phyloP scores from a whole-genome alignment of 106 monocot genomes.

The Hemerocallis citrina region DNA sequence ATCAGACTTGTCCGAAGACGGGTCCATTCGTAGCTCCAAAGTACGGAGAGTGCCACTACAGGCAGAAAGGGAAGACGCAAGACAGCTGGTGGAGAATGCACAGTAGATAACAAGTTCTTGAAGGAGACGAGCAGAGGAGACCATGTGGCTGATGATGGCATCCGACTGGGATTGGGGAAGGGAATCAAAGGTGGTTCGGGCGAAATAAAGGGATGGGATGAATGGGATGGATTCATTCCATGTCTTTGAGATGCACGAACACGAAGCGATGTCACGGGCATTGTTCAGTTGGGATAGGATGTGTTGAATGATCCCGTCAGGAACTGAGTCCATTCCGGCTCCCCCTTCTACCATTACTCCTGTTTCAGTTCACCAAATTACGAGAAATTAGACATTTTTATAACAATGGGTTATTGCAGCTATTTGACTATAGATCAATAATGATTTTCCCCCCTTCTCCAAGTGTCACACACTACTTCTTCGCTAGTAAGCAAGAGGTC shows the following conservation, averaged over 20 bases:
- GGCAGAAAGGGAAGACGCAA: slow-evolving; percentile 45
- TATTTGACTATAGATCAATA: no score
- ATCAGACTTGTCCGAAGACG: slow-evolving; percentile 6
- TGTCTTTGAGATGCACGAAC: slow-evolving; percentile 57
- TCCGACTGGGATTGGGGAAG: slow-evolving; percentile 16
- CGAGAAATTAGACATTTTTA: no score
- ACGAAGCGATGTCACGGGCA: slow-evolving; percentile 63
- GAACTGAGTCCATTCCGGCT: slow-evolving; percentile 86
- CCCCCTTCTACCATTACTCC: no score
- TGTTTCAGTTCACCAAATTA: no score
- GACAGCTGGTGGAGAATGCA: slow-evolving; percentile 49
- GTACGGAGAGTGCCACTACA: slow-evolving; percentile 31
- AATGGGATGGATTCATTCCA: slow-evolving; percentile 61
- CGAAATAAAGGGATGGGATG: slow-evolving; percentile 74
- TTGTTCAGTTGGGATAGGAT: slow-evolving; percentile 67
- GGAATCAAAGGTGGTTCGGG: slow-evolving; percentile 56
- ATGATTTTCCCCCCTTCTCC: no score
- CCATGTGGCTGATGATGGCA: slow-evolving; percentile 46
- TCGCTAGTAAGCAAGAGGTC: no score
- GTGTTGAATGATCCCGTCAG: slow-evolving; percentile 71
- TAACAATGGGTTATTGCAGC: no score
- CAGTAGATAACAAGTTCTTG: slow-evolving; percentile 84
- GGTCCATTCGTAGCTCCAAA: slow-evolving; percentile 85
- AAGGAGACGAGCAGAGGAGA: slow-evolving; percentile 27
- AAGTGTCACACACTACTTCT: no score